Conservation (phyloP, 2,329 filamentous ascomycete species). For the Monilinia polystroma region DNA sequence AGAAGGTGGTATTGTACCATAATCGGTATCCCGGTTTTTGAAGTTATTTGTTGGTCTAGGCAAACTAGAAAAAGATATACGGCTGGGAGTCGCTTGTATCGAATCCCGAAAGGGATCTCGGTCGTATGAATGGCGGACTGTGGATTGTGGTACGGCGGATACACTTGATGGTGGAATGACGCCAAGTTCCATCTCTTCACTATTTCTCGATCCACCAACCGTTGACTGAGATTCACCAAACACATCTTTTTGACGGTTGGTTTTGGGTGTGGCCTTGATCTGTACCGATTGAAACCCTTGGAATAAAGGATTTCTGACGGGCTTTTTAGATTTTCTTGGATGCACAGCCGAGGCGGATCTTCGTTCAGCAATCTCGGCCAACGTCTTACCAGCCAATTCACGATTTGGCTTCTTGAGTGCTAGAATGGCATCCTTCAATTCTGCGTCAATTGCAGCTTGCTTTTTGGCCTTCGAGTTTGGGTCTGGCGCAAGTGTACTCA, state of each 20-base stretch:
- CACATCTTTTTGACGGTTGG: constrained; percentile 36
- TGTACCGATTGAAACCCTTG: constrained; percentile 39
- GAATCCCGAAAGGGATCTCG: constrained; percentile 30
- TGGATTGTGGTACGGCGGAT: constrained; percentile 36
- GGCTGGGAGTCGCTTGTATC: constrained; percentile 39
- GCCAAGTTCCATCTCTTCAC: constrained; percentile 26
- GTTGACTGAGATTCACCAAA: constrained; percentile 28
- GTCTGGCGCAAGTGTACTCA: constrained; percentile 51
- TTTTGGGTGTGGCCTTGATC: constrained; percentile 40
- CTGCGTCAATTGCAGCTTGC: constrained; percentile 65
- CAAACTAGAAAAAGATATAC: constrained; percentile 24
- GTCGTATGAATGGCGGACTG: constrained; percentile 21
- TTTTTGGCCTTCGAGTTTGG: constrained; percentile 60
- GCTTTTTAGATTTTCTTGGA: constrained; percentile 54
- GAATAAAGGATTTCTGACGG: constrained; percentile 42
- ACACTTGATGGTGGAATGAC: constrained; percentile 34
- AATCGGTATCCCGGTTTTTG: constrained; percentile 12
- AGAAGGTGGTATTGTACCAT: constrained; percentile 29
- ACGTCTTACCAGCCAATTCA: constrained; percentile 62
- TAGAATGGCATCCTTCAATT: constrained; percentile 71
- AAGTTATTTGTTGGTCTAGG: not conserved
- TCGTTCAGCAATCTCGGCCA: constrained; percentile 66
- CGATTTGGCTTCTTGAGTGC: constrained; percentile 75
- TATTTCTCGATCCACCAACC: constrained; percentile 9
- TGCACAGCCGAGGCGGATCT: constrained; percentile 51